A percentile compares a stretch with the other conserved stretches of the same genome.
Evolutionary conservation across 2,329 filamentous ascomycete genomes (phyloP).

Genomic region (Fusarium miscanthi): DNA sequence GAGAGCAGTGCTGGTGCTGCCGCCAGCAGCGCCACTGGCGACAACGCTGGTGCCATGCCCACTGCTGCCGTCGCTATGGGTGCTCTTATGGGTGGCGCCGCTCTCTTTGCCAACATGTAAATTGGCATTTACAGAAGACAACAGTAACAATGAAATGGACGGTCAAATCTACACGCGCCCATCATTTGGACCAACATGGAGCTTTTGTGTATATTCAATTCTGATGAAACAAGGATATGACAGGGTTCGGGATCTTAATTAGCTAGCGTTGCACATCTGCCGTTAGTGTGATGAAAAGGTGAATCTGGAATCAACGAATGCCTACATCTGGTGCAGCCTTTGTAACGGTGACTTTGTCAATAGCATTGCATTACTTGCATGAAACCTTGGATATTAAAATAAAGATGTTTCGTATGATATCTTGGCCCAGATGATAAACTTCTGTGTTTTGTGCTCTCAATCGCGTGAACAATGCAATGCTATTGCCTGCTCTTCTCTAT

Average conservation of each 20-base stretch:
- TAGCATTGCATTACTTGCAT: neutral
- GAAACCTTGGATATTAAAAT: neutral
- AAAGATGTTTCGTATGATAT: neutral
- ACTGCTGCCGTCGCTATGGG: conserved; percentile 59
- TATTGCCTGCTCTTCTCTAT: neutral
- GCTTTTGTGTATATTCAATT: neutral
- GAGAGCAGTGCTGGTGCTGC: conserved; percentile 16
- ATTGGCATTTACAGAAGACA: neutral
- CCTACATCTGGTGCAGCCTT: neutral
- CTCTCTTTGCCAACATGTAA: conserved; percentile 59
- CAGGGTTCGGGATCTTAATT: conserved; percentile 16
- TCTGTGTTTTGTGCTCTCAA: neutral
- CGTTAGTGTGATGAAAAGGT: neutral
- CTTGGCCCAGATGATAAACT: too few relatives aligned
- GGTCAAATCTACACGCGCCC: neutral
- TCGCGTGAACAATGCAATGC: neutral
- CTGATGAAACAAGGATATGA: neutral
- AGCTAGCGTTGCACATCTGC: conserved; percentile 10
- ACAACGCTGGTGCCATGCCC: conserved; percentile 49
- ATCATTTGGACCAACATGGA: neutral
- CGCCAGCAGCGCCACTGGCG: conserved; percentile 31
- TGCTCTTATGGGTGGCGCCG: conserved; percentile 60
- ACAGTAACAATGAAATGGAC: conserved; percentile 18
- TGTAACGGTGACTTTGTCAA: neutral
- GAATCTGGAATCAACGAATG: neutral